Percentiles rank a stretch among this genome's conserved stretches.
Conservation (phyloP, 176 grass and related monocot genomes). For the Zea luxurians region DNA sequence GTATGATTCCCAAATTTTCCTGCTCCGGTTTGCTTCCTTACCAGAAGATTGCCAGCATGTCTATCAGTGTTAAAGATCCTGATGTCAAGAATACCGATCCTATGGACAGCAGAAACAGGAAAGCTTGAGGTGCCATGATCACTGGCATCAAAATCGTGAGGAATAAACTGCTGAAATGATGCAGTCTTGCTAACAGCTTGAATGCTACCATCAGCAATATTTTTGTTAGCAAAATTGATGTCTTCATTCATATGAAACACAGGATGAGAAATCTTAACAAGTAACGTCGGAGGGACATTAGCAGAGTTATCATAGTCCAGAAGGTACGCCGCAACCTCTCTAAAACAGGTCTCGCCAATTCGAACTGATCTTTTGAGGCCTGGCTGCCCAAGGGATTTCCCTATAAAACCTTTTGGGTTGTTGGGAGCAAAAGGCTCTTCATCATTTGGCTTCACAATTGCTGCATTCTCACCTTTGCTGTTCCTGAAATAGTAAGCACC, state of each 20-base stretch:
- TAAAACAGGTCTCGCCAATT: slow-evolving; percentile 69
- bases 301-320: slow-evolving; percentile 64
- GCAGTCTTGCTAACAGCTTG: slow-evolving; percentile 72
- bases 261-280: slow-evolving; percentile 71
- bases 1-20: slow-evolving; percentile 53
- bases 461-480: slow-evolving; percentile 62
- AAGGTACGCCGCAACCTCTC: slow-evolving; percentile 80
- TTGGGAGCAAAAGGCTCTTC: slow-evolving; percentile 87
- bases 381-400: slow-evolving; percentile 74
- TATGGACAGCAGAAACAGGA: slow-evolving; percentile 71
- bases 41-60: slow-evolving; percentile 72
- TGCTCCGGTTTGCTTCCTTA: slow-evolving; percentile 54
- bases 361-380: slow-evolving; percentile 76
- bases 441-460: slow-evolving; percentile 81
- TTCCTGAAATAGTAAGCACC: slow-evolving; percentile 77
- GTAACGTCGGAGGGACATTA: slow-evolving; percentile 67
- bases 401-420: slow-evolving; percentile 79
- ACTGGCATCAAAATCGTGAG: slow-evolving; percentile 86
- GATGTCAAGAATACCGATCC: slow-evolving; percentile 82
- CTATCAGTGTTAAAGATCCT: slow-evolving; percentile 81
- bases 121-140: slow-evolving; percentile 78
- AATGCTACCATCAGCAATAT: slow-evolving; percentile 27
- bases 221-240: slow-evolving; percentile 31
- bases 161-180: slow-evolving; percentile 69
- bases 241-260: slow-evolving; percentile 67